Evolutionary conservation across 2,329 filamentous ascomycete species (phyloP), one percentile per base, ranked within the genome.

Genomic region (Penicillium sp.): DNA sequence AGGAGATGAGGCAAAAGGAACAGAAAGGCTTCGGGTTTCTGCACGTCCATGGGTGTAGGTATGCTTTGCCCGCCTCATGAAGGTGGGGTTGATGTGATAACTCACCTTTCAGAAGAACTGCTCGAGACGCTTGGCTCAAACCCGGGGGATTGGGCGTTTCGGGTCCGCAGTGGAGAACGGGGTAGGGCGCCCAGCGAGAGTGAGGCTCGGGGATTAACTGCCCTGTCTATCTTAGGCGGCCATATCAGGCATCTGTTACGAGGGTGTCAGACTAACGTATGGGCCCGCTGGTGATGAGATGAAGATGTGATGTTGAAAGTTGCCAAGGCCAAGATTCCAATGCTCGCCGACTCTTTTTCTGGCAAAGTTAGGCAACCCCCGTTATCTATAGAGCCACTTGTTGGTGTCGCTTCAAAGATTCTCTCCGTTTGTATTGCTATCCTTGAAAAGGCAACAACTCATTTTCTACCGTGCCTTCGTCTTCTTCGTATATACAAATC

Each of bases 121-220:
- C 45, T 21, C 16, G 10, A n/a, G 31, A 31, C 47, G 47, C 47
- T 49, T 49, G 29, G 29, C 13, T 29, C 31, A 4, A 25, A 45
- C 43, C 29, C 27, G 31, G 29, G 31, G 21, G 47, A 37, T 49
- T 25, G 33, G 47, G 47, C 31, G 23, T 21, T 23, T 25, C 27
- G 33, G 48, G 35, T 50, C 48, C 48, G 48, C 48, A 50, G 48
- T 50, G 48, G 48, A 37, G 33, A 25, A 27, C 23, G n/a, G 35
- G 31, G 31, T 10, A n/a, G 39, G 10, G 35, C 14, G 21, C 25
- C 35, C 25, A 16, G 48, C 23, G 37, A 33, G 10, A 27, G 10
- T 39, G 31, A 50, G 31, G 47, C 33, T 39, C 35, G 42, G 21
- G 19, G 19, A 31, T 47, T 29, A 33, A 19, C 2, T 47, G 26